A percentile compares a stretch with the other conserved stretches of the same genome.
These are phyloP conservation scores for Rhizoclosmatium hyalinum DNA, from an alignment of 371 early-diverging fungal genomes.

Conservation along the genomic window DNA sequence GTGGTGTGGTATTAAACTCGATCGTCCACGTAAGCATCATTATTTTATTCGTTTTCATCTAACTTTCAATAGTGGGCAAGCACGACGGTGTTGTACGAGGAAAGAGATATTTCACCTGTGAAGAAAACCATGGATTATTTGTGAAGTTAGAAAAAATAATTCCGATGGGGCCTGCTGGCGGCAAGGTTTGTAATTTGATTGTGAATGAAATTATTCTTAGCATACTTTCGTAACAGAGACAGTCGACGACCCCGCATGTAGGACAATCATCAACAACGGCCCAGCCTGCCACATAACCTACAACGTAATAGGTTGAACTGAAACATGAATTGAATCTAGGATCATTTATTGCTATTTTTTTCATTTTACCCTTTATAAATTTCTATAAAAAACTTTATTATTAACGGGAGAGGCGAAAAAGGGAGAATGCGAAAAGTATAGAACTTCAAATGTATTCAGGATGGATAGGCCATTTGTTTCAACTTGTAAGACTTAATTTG, in stretches of 20 bases:
- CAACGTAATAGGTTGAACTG: not conserved
- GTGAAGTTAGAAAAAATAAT: slow-evolving; percentile 55
- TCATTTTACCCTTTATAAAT: not conserved
- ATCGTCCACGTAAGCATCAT: slow-evolving; percentile 41
- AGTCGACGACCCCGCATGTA: not conserved
- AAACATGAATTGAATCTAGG: not conserved
- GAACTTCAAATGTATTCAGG: not conserved
- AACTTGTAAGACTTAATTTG: not conserved
- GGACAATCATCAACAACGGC: not conserved
- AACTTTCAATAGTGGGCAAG: slow-evolving; percentile 75
- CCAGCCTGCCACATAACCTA: too few relatives aligned
- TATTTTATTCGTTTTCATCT: not conserved
- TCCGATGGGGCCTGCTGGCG: slow-evolving; percentile 27
- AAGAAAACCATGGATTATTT: slow-evolving; percentile 78
- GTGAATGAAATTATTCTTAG: not conserved
- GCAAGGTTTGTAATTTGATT: slow-evolving; percentile 16
- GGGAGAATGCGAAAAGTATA: not conserved
- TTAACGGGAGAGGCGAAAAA: not conserved
- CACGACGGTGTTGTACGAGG: slow-evolving; percentile 82
- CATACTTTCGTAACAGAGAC: slow-evolving; percentile 13
- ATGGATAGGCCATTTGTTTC: not conserved
- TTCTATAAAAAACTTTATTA: too few relatives aligned
- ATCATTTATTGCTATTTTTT: not conserved
- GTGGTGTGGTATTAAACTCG: slow-evolving; percentile 51
- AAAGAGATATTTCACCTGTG: slow-evolving; percentile 81